A percentile compares a stretch with the other conserved stretches of the same genome.
Conservation (phyloP, 768 basidiomycete genomes). For the Kwoniella heveanensis region DNA sequence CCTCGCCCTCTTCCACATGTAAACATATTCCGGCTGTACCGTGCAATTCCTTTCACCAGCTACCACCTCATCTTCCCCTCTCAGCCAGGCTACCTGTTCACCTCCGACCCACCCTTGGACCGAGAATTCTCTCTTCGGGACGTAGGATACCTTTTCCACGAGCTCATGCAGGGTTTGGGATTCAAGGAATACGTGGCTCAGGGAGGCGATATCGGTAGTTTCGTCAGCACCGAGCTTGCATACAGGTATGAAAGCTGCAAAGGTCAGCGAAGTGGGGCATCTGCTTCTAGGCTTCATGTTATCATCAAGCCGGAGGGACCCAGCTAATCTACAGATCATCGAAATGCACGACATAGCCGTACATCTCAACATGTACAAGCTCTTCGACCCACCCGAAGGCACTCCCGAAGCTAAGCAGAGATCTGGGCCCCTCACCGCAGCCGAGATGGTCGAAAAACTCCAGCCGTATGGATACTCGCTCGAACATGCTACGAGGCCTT, state of each 20-base stretch:
- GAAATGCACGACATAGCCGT: too few species aligned
- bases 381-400: conserved; percentile 18
- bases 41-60: too few species aligned
- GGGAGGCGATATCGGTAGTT: conserved; percentile 55
- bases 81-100: conserved; percentile 51
- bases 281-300: too few species aligned
- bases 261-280: conserved; percentile 34
- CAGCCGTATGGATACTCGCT: conserved; percentile 35
- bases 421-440: neutral
- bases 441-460: conserved; percentile 6
- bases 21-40: too few species aligned
- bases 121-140: conserved; percentile 38
- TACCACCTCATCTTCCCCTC: conserved; percentile 43
- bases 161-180: conserved; percentile 53
- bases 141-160: conserved; percentile 43
- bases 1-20: too few species aligned
- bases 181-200: conserved; percentile 52
- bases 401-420: conserved; percentile 8
- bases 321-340: too few species aligned
- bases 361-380: conserved; percentile 25
- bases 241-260: conserved; percentile 40
- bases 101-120: conserved; percentile 43
- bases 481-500: conserved; percentile 44
- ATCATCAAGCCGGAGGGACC: too few species aligned
- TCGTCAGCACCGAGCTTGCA: conserved; percentile 39